Percentiles rank a stretch among this genome's conserved stretches.
phyloP scores from a whole-genome alignment of 129 eudicot genomes.

The Centrapalus pauciflorus region DNA sequence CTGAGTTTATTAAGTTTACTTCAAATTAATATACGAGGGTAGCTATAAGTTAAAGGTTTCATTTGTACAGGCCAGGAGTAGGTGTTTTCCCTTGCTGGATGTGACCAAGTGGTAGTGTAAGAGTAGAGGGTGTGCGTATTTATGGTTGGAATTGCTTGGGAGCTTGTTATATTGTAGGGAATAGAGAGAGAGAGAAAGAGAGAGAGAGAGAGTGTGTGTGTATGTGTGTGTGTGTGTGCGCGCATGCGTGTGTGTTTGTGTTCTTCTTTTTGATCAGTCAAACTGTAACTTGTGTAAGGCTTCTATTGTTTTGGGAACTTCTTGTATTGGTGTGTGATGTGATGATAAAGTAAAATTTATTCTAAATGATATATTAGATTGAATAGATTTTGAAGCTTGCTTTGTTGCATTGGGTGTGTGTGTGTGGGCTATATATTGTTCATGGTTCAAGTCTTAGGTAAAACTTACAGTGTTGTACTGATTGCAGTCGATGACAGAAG shows the following conservation, averaged over 20 bases:
- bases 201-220: neutral
- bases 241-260: no score
- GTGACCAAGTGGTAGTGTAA: constrained; percentile 11
- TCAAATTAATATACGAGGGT: neutral
- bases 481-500: constrained; percentile 88
- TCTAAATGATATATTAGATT: neutral
- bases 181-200: neutral
- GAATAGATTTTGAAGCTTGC: neutral
- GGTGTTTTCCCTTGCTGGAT: constrained; percentile 5
- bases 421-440: neutral
- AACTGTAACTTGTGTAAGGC: neutral
- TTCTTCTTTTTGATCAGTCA: neutral
- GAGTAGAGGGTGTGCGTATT: no score
- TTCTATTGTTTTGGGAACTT: neutral
- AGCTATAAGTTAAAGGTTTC: neutral
- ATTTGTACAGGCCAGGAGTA: neutral
- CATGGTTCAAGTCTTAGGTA: constrained; percentile 12
- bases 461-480: constrained; percentile 5
- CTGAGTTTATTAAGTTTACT: neutral
- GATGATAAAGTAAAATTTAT: neutral
- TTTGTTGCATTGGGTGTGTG: constrained; percentile 1
- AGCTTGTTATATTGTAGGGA: neutral
- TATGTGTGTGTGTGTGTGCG: no score
- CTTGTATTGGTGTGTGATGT: neutral
- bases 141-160: neutral